These are phyloP conservation scores for Knoxia roxburghii DNA, from an alignment of 257 asterid species.

Conservation along the genomic window DNA sequence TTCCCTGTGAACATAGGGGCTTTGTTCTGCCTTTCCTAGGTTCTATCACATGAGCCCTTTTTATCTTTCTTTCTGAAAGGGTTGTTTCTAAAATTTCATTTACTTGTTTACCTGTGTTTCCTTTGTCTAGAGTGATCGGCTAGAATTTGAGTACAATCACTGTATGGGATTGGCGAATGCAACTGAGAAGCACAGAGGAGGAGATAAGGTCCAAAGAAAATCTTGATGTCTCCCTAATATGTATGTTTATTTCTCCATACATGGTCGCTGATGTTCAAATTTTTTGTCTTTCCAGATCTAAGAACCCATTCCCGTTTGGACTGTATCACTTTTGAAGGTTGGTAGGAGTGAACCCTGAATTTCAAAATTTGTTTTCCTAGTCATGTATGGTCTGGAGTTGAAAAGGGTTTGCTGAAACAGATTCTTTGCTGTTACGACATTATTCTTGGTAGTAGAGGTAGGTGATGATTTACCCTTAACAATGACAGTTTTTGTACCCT, in stretches of 20 bases:
- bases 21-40: conserved; percentile 35
- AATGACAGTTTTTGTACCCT: conserved; percentile 48
- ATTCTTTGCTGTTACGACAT: conserved; percentile 15
- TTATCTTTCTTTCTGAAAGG: conserved; percentile 16
- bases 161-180: conserved; percentile 7
- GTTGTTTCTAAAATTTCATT: conserved; percentile 19
- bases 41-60: conserved; percentile 47
- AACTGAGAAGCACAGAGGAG: conserved; percentile 23
- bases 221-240: conserved; percentile 25
- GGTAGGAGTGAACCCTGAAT: conserved; percentile 15
- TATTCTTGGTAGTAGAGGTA: conserved; percentile 25
- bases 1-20: conserved; percentile 68
- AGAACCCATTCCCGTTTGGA: conserved; percentile 22
- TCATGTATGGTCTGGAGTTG: conserved; percentile 31
- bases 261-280: conserved; percentile 33
- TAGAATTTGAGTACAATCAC: conserved; percentile 31
- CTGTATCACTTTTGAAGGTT: conserved; percentile 17
- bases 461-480: conserved; percentile 39
- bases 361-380: conserved; percentile 18
- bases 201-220: conserved; percentile 19
- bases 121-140: conserved; percentile 28
- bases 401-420: conserved; percentile 26
- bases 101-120: conserved; percentile 15
- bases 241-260: conserved; percentile 26
- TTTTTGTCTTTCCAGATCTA: conserved; percentile 46